These are phyloP conservation scores for Malus hybrid DNA, from an alignment of 331 rosid genomes.

Conservation along the genomic window DNA sequence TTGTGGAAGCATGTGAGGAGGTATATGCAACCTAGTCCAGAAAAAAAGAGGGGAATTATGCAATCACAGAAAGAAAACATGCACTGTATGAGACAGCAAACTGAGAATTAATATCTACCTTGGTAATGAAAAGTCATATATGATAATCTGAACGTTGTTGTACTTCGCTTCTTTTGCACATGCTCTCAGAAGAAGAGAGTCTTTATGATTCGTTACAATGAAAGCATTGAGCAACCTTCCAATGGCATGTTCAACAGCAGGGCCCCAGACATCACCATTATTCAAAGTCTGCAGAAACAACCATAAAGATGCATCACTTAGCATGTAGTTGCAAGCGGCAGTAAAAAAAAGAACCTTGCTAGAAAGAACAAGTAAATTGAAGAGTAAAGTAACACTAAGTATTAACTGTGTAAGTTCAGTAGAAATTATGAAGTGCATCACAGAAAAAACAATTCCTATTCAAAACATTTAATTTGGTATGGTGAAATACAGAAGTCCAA, in stretches of 20 bases:
- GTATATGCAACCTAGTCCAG: conserved; percentile 59
- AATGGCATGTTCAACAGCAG: conserved; percentile 69
- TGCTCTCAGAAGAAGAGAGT: conserved; percentile 64
- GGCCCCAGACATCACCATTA: conserved; percentile 70
- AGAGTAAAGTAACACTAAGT: neutral
- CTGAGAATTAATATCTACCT: conserved; percentile 32
- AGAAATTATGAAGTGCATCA: neutral
- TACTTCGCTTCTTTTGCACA: conserved; percentile 74
- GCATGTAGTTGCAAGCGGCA: neutral
- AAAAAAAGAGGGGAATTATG: conserved; percentile 3
- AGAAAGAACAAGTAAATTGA: neutral
- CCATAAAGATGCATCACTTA: neutral
- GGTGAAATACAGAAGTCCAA: neutral
- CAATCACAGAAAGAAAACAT: conserved; percentile 4
- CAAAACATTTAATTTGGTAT: neutral
- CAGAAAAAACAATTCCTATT: neutral
- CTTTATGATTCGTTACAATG: conserved; percentile 80
- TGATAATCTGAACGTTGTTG: conserved; percentile 53
- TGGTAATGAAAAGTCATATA: conserved; percentile 83
- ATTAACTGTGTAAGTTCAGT: neutral
- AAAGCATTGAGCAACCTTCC: conserved; percentile 87
- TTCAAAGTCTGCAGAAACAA: conserved; percentile 55
- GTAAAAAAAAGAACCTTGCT: neutral
- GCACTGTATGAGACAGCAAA: neutral
- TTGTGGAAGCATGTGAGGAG: conserved; percentile 73